These are phyloP conservation scores for Sporopachydermia lactativora DNA, from an alignment of 805 yeast genomes.

Conservation along the genomic window DNA sequence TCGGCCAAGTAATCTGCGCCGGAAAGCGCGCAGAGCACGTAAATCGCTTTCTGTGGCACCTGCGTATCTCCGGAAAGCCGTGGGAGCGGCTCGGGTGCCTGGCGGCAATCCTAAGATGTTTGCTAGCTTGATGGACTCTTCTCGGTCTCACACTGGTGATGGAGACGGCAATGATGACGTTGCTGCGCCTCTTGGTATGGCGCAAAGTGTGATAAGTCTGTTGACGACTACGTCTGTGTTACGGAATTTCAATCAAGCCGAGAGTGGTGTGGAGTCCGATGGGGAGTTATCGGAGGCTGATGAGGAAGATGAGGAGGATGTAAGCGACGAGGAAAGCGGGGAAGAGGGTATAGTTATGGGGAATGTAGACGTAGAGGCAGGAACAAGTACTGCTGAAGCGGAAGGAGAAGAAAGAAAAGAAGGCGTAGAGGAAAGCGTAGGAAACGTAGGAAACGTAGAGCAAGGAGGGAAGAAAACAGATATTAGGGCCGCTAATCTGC, in stretches of 20 bases:
- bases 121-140: too few relatives aligned
- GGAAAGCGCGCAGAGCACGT: too few relatives aligned
- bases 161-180: conserved; percentile 13
- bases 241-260: conserved; percentile 19
- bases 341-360: conserved; percentile 13
- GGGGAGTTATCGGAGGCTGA: too few relatives aligned
- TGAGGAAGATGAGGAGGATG: conserved; percentile 19
- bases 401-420: conserved; percentile 6
- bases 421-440: conserved; percentile 6
- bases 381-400: conserved; percentile 6
- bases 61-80: too few relatives aligned
- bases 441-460: conserved; percentile 6
- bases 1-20: too few relatives aligned
- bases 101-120: too few relatives aligned
- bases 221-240: conserved; percentile 44
- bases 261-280: conserved; percentile 12
- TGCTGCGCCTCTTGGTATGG: conserved; percentile 28
- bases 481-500: conserved; percentile 6
- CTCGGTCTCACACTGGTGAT: too few relatives aligned
- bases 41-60: too few relatives aligned
- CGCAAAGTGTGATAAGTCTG: conserved; percentile 38
- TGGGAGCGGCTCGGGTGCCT: too few relatives aligned
- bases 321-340: conserved; percentile 15
- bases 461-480: conserved; percentile 8
- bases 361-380: conserved; percentile 6